Evolutionary conservation across 768 basidiomycete species (phyloP).

Genomic region (Neoboletus magnificus): DNA sequence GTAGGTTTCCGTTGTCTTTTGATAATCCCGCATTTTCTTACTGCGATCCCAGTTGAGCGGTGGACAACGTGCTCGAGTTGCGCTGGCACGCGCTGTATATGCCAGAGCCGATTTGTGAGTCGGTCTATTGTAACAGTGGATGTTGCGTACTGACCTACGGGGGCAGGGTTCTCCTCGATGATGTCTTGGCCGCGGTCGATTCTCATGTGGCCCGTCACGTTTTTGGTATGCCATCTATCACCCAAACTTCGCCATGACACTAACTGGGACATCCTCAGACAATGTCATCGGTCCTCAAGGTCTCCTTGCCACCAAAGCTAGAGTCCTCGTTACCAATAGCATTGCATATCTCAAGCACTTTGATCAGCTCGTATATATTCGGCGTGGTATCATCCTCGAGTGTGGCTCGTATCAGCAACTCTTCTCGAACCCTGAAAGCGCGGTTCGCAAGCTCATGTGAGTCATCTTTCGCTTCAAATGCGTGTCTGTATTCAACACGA

Average conservation of each 20-base stretch:
- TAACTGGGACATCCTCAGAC: slow-evolving; percentile 41
- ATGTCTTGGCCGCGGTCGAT: slow-evolving; percentile 83
- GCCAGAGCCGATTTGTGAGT: slow-evolving; percentile 83
- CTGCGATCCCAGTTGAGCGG: slow-evolving; percentile 57
- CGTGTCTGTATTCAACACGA: neutral
- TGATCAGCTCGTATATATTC: slow-evolving; percentile 70
- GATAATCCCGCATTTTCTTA: slow-evolving; percentile 14
- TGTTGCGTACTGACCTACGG: neutral
- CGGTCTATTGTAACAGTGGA: too few relatives aligned
- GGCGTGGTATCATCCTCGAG: slow-evolving; percentile 81
- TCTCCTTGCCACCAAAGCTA: slow-evolving; percentile 75
- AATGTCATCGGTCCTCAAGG: slow-evolving; percentile 85
- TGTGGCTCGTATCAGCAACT: slow-evolving; percentile 61
- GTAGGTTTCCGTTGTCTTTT: slow-evolving; percentile 35
- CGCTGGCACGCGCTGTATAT: slow-evolving; percentile 87
- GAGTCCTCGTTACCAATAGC: slow-evolving; percentile 84
- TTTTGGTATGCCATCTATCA: slow-evolving; percentile 48
- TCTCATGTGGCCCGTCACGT: slow-evolving; percentile 87
- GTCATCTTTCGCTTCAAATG: slow-evolving; percentile 20
- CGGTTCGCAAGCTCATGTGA: slow-evolving; percentile 74
- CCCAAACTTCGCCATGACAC: neutral
- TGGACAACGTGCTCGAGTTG: slow-evolving; percentile 80
- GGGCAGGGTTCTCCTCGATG: slow-evolving; percentile 73
- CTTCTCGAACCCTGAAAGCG: slow-evolving; percentile 56
- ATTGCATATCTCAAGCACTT: slow-evolving; percentile 80